Evolutionary conservation across 2,329 filamentous ascomycete genomes (phyloP), one percentile per base, ranked within the genome.

Genomic region (Stachybotrys elegans): DNA sequence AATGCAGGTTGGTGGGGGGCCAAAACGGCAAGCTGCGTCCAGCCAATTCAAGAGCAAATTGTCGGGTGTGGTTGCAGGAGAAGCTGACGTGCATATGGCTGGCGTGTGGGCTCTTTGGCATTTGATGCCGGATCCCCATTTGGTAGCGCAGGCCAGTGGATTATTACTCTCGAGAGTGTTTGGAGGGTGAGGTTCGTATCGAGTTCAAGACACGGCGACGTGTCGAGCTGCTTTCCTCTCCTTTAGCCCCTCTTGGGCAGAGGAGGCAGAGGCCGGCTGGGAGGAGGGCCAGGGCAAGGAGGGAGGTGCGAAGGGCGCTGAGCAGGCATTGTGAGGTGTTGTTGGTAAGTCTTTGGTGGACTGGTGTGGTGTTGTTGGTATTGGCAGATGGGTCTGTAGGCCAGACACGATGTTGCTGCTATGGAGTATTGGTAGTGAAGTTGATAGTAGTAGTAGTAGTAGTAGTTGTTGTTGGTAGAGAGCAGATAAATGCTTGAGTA

Each of bases 211-310:
- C 27, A 40, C 40, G 47, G 44, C 38, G 44, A n/a, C n/a, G n/a
- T n/a, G n/a, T n/a, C n/a, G n/a, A n/a, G n/a, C n/a, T n/a, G n/a
- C n/a, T n/a, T n/a, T n/a, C 51, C 45, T 39, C n/a, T 36, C 38
- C 40, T 47, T 57, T 79, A 79, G 55, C 68, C 70, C 58, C 75
- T 71, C 69, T 81, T 83, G 61, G 80, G 80, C 50, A 83, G 75
- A 65, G 79, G 76, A 63, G 80, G 80, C 43, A 83, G 76, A 66
- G 80, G 80, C 44, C 80, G 72, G 66, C 74, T 79, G 51, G 80
- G 80, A 57, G 80, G 80, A 48, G 80, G 80, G 55, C 80, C 80
- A 43, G 80, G 79, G 76, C 79, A 83, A 54, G 80, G 80, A 69
- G 80, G 80, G 52, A 84, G 77, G 59, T 83, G 78, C 55, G 79